These are phyloP conservation scores for Phytopythium mirpurense DNA, from an alignment of 352 stramenopile genomes.

Conservation along the genomic window DNA sequence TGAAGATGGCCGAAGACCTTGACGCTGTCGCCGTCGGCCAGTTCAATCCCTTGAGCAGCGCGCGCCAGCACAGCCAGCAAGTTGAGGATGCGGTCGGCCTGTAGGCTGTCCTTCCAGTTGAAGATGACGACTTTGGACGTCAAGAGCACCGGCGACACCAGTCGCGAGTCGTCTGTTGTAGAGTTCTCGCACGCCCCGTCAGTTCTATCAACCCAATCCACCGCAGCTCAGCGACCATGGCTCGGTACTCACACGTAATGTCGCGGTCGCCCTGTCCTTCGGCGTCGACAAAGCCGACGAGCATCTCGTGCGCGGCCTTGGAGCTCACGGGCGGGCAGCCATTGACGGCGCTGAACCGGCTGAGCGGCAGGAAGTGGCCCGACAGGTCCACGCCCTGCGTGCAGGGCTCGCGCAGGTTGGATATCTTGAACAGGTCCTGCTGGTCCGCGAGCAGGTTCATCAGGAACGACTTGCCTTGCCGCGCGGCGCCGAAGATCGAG, in stretches of 20 bases:
- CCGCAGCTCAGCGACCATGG: neutral
- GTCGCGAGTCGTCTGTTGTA: conserved; percentile 61
- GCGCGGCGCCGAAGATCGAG: conserved; percentile 79
- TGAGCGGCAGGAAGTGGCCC: conserved; percentile 65
- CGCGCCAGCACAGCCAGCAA: conserved; percentile 72
- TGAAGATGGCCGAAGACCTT: conserved; percentile 88
- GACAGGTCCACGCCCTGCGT: conserved; percentile 84
- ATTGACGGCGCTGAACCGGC: conserved; percentile 67
- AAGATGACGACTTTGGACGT: conserved; percentile 85
- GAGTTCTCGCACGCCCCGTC: too few relatives aligned
- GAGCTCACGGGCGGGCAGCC: conserved; percentile 33
- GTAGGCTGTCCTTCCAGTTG: conserved; percentile 87
- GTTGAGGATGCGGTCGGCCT: conserved; percentile 84
- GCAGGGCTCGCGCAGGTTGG: conserved; percentile 79
- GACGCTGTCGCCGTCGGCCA: conserved; percentile 62
- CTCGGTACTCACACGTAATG: conserved; percentile 56
- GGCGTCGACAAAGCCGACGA: conserved; percentile 82
- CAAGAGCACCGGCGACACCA: conserved; percentile 82
- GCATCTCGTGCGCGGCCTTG: conserved; percentile 33
- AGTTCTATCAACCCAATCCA: too few relatives aligned
- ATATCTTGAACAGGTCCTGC: conserved; percentile 86
- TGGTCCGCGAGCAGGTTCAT: conserved; percentile 86
- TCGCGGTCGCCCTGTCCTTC: conserved; percentile 83
- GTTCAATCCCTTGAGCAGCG: conserved; percentile 76
- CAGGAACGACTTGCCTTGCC: conserved; percentile 83